phyloP scores from a whole-genome alignment of 306 rosid species.

The Mimosa pudica region DNA sequence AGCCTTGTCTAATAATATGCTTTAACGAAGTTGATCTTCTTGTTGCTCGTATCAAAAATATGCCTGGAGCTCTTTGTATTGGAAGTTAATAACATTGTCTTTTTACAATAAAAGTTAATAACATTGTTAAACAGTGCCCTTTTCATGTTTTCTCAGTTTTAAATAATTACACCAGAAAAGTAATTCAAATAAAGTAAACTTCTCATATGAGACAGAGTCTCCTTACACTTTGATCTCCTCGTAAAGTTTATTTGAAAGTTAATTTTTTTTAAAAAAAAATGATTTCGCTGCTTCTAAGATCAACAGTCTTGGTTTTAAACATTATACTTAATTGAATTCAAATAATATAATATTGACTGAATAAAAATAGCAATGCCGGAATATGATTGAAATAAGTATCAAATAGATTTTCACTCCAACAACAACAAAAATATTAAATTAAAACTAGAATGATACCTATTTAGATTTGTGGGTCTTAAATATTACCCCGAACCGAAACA shows the following conservation, averaged over 20 bases:
- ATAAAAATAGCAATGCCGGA: neutral
- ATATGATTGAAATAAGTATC: neutral
- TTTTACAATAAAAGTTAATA: no score
- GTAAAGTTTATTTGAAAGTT: neutral
- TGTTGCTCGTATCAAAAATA: no score
- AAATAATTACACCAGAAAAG: no score
- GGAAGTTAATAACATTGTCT: no score
- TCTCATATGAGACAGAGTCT: neutral
- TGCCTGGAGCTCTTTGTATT: no score
- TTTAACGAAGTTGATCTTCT: no score
- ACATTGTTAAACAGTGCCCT: neutral
- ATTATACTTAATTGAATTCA: neutral
- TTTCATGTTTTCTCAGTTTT: neutral
- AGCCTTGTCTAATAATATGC: no score
- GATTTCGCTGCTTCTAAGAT: neutral
- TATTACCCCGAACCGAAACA: conserved; percentile 13
- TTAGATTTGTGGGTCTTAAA: conserved; percentile 13
- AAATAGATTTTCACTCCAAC: neutral
- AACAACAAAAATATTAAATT: neutral
- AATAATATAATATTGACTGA: neutral
- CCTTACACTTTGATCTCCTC: neutral
- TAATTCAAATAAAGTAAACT: no score
- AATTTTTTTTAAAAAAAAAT: neutral
- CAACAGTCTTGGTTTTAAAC: neutral
- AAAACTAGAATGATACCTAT: neutral